phyloP scores from a whole-genome alignment of 768 basidiomycete species.

The Trametes cubensis region DNA sequence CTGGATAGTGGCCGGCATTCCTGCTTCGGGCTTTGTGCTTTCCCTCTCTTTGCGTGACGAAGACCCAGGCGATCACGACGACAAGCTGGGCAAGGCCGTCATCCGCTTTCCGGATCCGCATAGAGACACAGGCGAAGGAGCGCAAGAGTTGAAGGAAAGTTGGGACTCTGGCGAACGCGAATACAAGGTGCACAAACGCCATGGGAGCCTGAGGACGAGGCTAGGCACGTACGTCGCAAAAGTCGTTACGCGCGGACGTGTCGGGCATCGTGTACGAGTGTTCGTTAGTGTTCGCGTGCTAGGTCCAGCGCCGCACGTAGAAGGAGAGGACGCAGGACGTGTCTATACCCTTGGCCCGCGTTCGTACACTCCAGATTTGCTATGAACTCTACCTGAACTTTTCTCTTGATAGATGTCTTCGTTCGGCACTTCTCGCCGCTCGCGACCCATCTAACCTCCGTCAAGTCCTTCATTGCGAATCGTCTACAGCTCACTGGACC shows the following conservation, averaged over 20 bases:
- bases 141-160: conserved; percentile 24
- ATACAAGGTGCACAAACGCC: conserved; percentile 38
- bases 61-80: conserved; percentile 32
- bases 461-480: conserved; percentile 46
- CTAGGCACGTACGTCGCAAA: conserved; percentile 34
- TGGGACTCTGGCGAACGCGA: conserved; percentile 36
- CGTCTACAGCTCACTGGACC: conserved; percentile 48
- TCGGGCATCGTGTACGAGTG: conserved; percentile 35
- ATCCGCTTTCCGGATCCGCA: conserved; percentile 26
- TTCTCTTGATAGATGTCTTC: conserved; percentile 32
- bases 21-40: conserved; percentile 30
- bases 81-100: conserved; percentile 31
- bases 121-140: conserved; percentile 6
- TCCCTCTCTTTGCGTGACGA: conserved; percentile 30
- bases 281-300: conserved; percentile 35
- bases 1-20: conserved; percentile 34
- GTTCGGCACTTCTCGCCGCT: conserved; percentile 47
- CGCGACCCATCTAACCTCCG: conserved; percentile 28
- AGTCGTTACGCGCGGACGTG: conserved; percentile 30
- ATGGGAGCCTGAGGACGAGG: conserved; percentile 32
- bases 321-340: conserved; percentile 34
- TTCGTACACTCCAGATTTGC: conserved; percentile 21
- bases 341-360: conserved; percentile 46
- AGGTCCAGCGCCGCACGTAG: conserved; percentile 31
- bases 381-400: background rate